phyloP scores from a whole-genome alignment of 129 eudicot genomes.

The Pseudognaphalium luteoalbum region DNA sequence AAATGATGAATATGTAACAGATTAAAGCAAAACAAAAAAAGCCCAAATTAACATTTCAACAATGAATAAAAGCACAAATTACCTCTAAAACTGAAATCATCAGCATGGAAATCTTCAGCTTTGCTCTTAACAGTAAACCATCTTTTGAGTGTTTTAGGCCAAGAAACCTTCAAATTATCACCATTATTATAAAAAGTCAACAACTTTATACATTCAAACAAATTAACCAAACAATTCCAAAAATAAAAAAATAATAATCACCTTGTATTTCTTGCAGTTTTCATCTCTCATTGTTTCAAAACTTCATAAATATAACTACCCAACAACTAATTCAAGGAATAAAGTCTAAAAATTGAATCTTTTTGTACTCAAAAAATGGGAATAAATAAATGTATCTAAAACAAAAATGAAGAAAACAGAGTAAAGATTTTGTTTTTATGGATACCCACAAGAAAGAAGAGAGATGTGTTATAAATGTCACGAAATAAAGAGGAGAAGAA shows the following conservation, averaged over 20 bases:
- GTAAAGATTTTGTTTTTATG: slow-evolving; percentile 10
- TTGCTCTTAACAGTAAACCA: slow-evolving; percentile 86
- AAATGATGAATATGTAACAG: neutral
- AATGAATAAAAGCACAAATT: slow-evolving; percentile 34
- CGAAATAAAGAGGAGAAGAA: slow-evolving; percentile 46
- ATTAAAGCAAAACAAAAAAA: neutral
- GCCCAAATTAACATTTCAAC: slow-evolving; percentile 18
- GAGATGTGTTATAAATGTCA: slow-evolving; percentile 37
- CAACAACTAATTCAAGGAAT: slow-evolving; percentile 14
- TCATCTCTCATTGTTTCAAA: slow-evolving; percentile 79
- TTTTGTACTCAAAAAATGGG: neutral
- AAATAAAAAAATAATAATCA: slow-evolving; percentile 30
- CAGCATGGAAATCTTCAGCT: slow-evolving; percentile 88
- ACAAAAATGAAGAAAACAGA: neutral
- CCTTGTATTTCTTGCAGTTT: slow-evolving; percentile 86
- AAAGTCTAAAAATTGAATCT: slow-evolving; percentile 19
- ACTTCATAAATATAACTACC: slow-evolving; percentile 45
- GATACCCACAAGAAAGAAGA: slow-evolving; percentile 26
- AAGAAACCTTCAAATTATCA: slow-evolving; percentile 63
- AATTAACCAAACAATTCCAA: neutral
- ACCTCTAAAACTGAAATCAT: slow-evolving; percentile 69
- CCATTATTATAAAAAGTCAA: slow-evolving; percentile 22
- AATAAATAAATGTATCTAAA: neutral
- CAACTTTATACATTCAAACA: slow-evolving; percentile 13
- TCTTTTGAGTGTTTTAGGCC: slow-evolving; percentile 88